These are phyloP conservation scores for Pyrus bretschneideri DNA, from an alignment of 306 rosid species.

Conservation along the genomic window DNA sequence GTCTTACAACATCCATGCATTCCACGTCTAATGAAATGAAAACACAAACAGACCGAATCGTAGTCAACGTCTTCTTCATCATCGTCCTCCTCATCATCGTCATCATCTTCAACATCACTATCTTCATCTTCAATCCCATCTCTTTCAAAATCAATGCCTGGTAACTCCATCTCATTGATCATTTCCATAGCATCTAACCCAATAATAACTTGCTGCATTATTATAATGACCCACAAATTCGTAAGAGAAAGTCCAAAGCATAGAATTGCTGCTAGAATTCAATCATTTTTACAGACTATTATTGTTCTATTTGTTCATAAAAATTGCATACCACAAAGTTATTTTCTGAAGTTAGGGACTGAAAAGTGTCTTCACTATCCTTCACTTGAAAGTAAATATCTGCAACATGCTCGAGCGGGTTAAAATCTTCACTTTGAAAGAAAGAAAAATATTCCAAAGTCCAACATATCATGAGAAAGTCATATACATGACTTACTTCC, in stretches of 20 bases:
- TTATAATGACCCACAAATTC: constrained; percentile 8
- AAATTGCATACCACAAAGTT: constrained; percentile 72
- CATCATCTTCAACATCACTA: constrained; percentile 44
- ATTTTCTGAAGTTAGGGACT: constrained; percentile 68
- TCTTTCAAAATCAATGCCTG: constrained; percentile 79
- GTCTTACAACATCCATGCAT: constrained; percentile 1
- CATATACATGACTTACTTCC: constrained; percentile 69
- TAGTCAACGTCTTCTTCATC: constrained; percentile 46
- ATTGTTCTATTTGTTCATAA: background rate
- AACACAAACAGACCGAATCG: constrained; percentile 51
- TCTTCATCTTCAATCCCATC: constrained; percentile 82
- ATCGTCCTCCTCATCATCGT: constrained; percentile 37
- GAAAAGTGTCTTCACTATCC: constrained; percentile 59
- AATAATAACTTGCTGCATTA: constrained; percentile 86
- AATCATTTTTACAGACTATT: background rate
- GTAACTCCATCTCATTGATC: constrained; percentile 70
- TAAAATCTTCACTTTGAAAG: constrained; percentile 21
- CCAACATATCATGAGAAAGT: constrained; percentile 16
- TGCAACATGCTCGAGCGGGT: constrained; percentile 29
- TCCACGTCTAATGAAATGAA: background rate
- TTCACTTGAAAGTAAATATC: constrained; percentile 89
- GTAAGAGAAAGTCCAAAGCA: background rate
- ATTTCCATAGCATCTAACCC: constrained; percentile 86
- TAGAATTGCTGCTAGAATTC: background rate
- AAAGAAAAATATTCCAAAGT: background rate